phyloP scores from a whole-genome alignment of 805 yeast species.

The Wickerhamomyces subpelliculosus region DNA sequence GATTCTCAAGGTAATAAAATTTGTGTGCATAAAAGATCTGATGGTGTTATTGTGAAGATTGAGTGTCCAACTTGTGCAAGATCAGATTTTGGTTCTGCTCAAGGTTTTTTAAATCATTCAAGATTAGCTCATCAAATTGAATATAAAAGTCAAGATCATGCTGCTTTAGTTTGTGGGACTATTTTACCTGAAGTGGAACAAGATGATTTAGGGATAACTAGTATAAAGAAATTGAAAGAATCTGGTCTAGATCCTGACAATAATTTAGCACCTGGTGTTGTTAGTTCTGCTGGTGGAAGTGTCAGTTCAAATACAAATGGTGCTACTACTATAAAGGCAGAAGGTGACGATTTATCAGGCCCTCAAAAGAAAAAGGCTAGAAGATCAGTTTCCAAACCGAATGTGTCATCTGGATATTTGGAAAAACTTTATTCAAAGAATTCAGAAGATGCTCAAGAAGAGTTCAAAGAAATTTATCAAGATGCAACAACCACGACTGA shows the following conservation, averaged over 20 bases:
- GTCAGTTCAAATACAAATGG: too few relatives aligned
- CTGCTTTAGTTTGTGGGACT: constrained; percentile 62
- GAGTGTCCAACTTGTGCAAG: constrained; percentile 64
- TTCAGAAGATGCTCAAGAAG: constrained; percentile 2
- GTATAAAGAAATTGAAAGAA: constrained; percentile 27
- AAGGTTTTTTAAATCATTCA: constrained; percentile 74
- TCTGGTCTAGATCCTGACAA: constrained; percentile 35
- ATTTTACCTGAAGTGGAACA: constrained; percentile 49
- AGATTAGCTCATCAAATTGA: constrained; percentile 69
- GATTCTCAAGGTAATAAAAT: constrained; percentile 30
- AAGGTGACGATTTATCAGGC: constrained; percentile 6
- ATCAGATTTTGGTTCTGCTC: constrained; percentile 69
- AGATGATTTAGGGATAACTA: constrained; percentile 42
- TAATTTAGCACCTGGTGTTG: constrained; percentile 24
- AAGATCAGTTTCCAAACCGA: constrained; percentile 2
- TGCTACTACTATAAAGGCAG: too few relatives aligned
- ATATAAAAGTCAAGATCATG: constrained; percentile 65
- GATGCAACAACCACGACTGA: constrained; percentile 17
- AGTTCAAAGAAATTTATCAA: constrained; percentile 14
- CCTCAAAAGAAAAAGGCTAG: constrained; percentile 11
- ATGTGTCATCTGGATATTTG: constrained; percentile 5
- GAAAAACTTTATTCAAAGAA: constrained; percentile 10
- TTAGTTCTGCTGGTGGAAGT: too few relatives aligned
- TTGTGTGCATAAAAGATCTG: constrained; percentile 60
- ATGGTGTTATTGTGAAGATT: constrained; percentile 62